Base-by-base conservation (phyloP, 2,329 filamentous ascomycete species). In the Madurella mycetomatis region DNA sequence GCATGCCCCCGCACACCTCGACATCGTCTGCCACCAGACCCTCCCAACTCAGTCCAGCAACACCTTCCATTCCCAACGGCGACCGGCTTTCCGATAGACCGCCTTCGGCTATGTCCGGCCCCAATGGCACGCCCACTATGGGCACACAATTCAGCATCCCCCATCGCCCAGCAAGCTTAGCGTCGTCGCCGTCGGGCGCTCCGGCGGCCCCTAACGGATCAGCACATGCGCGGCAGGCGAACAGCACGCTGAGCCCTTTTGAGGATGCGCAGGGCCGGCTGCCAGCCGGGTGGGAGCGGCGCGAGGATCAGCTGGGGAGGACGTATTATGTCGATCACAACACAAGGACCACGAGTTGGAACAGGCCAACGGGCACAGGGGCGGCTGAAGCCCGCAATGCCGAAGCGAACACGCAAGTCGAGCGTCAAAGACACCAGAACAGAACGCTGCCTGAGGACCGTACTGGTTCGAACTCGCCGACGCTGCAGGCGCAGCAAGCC, bases 251-350 rank as follows among this genome's bases (percentile, higher is more conserved):
- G 67, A 96, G 91, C 66, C 92, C 92, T 0, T 99, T 99, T 62
- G 92, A 97, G 73, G 94, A 99, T 72, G 84, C 86, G n/a, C 92
- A 96, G 67, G 94, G 94, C 54, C 86, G 92, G 63, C 74, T 99
- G 51, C 94, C 94, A 34, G 85, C 88, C 48, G 94, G 94, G 34
- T 99, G 94, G 92, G 94, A 99, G 74, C 85, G 94, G 53, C 84
- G 94, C 53, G 92, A 97, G 71, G 94, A 99, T 69, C 94, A 96
- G 64, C 73, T 97, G 42, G 92, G 94, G 49, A 83, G 94, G 65
- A 97, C 92, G 18, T 99, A 99, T 69, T 99, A 97, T 69, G 94
- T 99, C 49, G 94, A 99, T 67, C 94, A 97, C 70, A 97, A 97
- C 70, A 96, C 92, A 7, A 82, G 94, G 65, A 92, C 94, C 52